Evolutionary conservation across 2,329 filamentous ascomycete species (phyloP), one percentile per base, ranked within the genome.

Genomic region (Boeremia exigua): DNA sequence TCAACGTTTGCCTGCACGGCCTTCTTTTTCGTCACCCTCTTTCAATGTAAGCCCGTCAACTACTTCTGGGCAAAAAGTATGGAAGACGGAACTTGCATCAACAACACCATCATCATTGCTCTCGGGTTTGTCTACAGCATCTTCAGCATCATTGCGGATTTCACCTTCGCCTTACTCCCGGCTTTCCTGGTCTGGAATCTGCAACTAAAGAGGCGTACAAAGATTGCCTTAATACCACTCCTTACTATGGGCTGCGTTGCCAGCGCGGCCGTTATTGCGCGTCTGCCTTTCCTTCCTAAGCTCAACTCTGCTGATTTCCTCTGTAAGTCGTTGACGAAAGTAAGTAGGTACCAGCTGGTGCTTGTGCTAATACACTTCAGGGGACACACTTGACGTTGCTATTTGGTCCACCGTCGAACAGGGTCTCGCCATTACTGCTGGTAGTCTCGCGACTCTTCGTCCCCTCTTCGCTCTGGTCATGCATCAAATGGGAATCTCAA

Each of bases 141-240:
- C 23, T 72, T 83, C 54, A 78, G 75, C 54, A 80, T 79, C 28
- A 57, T 79, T 4, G 77, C 75, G 10, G 82, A 85, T 57, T 80
- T 81, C 66, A 75, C 76, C 0, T 75, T 84, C 19, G 82, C 79
- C 1, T 65, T 82, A 3, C 67, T 85, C 2, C 83, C 83, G 0
- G 76, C 80, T 2, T 75, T 78, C 7, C 75, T 85, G 34, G 70
- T 85, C 0, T 82, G 80, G 79, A 69, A 79, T 23, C 72, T 84
- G 27, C 76, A 80, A 48, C 77, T 85, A 58, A 81, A 80, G 59
- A 73, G 69, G 37, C 72, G 76, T 34, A 82, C 80, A 2, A 86
- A 85, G 62, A 59, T 79, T 6, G 77, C 78, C 2, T 72, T 85
- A 19, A 78, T 76, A 2, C 60, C 77, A 4, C 75, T 85, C 30